Conservation (phyloP, 768 basidiomycete genomes). For the Leccinum uliginosum region DNA sequence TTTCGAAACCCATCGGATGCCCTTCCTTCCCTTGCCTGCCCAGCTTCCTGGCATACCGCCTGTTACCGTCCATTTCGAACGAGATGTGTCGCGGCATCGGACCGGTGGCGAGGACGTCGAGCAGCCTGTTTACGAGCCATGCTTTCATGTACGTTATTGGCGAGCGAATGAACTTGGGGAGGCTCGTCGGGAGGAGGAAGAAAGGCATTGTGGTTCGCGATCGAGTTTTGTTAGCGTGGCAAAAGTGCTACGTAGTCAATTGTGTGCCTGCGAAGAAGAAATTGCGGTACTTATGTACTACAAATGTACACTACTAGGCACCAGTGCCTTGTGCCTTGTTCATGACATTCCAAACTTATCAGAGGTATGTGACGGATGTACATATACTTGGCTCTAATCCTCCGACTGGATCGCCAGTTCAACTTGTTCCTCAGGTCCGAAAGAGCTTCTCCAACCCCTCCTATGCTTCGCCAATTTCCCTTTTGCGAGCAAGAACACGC, state of each 20-base stretch:
- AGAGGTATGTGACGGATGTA: too few species aligned
- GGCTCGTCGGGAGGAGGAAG: not conserved
- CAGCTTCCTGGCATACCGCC: conserved; percentile 75
- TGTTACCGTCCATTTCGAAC: conserved; percentile 97
- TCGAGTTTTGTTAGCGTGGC: not conserved
- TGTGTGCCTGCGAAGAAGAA: too few species aligned
- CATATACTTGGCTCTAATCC: too few species aligned
- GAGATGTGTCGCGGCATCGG: conserved; percentile 89
- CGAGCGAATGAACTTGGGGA: conserved; percentile 10
- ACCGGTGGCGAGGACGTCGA: conserved; percentile 69
- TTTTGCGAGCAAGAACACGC: not conserved
- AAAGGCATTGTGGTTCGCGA: not conserved
- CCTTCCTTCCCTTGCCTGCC: conserved; percentile 70
- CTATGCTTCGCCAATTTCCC: not conserved
- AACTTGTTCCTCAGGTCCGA: not conserved
- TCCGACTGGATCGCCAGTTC: not conserved
- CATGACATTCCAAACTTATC: too few species aligned
- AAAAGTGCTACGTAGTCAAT: too few species aligned
- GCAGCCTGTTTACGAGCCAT: conserved; percentile 40
- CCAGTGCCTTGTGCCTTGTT: too few species aligned
- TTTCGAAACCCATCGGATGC: conserved; percentile 79
- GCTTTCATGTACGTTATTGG: conserved; percentile 14
- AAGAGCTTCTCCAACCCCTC: not conserved
- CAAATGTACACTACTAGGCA: too few species aligned
- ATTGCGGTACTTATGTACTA: too few species aligned